Evolutionary conservation across 306 rosid genomes (phyloP).

Genomic region (Trifolium fragiferum): DNA sequence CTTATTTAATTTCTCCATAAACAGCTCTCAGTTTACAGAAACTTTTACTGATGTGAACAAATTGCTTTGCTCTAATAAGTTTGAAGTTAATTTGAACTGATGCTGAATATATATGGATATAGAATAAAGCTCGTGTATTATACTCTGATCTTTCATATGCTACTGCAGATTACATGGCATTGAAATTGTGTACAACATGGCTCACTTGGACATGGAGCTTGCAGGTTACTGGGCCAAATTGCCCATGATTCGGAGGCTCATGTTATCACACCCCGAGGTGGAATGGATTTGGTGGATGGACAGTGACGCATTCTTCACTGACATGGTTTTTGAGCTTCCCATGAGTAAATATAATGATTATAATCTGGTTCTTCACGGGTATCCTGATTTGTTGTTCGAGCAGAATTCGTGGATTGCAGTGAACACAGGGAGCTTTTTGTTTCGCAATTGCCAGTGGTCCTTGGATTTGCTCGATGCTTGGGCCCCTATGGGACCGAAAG

Average conservation of each 20-base stretch:
- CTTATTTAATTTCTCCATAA: not conserved
- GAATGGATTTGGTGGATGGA: conserved; percentile 99
- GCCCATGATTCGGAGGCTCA: conserved; percentile 84
- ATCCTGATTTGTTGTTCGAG: conserved; percentile 92
- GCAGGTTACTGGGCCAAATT: conserved; percentile 98
- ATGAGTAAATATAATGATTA: conserved; percentile 63
- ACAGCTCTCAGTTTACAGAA: not conserved
- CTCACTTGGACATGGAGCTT: conserved; percentile 92
- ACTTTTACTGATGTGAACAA: not conserved
- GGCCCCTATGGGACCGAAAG: conserved; percentile 99
- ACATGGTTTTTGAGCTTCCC: conserved; percentile 89
- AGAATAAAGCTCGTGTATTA: not conserved
- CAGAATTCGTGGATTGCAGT: conserved; percentile 97
- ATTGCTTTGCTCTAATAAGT: not conserved
- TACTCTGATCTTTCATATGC: conserved; percentile 12
- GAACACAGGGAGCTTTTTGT: conserved; percentile 87
- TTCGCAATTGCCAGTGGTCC: conserved; percentile 95
- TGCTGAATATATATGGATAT: too few species aligned
- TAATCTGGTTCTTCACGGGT: conserved; percentile 87
- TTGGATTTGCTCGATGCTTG: conserved; percentile 93
- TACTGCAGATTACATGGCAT: conserved; percentile 91
- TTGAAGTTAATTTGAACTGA: not conserved
- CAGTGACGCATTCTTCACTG: conserved; percentile 94
- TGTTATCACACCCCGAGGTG: conserved; percentile 94
- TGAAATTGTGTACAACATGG: conserved; percentile 91